These are phyloP conservation scores for Pichia norvegensis DNA, from an alignment of 1,139 yeast genomes.

Conservation along the genomic window DNA sequence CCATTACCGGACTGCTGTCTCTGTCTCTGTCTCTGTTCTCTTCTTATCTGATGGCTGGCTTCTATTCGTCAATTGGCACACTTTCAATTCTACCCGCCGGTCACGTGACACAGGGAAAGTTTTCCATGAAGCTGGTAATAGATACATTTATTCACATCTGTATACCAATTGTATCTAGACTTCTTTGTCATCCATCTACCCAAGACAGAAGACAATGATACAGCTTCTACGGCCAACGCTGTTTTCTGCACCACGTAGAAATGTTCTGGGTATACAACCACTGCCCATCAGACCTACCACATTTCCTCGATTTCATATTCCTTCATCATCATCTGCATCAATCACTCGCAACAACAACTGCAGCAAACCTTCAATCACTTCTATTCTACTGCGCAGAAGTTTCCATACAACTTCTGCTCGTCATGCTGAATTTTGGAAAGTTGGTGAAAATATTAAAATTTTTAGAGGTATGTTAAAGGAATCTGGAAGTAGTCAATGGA, in stretches of 20 bases:
- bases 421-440: slow-evolving; percentile 26
- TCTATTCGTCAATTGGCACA: no score
- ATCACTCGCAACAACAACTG: background rate
- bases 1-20: no score
- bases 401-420: slow-evolving; percentile 6
- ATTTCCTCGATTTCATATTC: background rate
- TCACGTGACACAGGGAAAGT: background rate
- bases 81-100: no score
- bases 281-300: background rate
- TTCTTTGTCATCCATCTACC: background rate
- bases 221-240: background rate
- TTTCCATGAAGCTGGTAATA: background rate
- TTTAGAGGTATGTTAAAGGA: slow-evolving; percentile 23
- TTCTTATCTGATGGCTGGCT: no score
- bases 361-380: background rate
- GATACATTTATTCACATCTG: no score
- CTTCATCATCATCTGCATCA: no score
- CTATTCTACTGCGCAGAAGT: background rate
- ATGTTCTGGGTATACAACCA: background rate
- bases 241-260: background rate
- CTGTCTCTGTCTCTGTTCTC: no score
- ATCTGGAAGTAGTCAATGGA: slow-evolving; percentile 23
- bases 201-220: background rate
- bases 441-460: slow-evolving; percentile 25
- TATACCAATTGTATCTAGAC: no score